Conservation (phyloP, 768 basidiomycete genomes). For the Tylopilus cervinicoccineus region DNA sequence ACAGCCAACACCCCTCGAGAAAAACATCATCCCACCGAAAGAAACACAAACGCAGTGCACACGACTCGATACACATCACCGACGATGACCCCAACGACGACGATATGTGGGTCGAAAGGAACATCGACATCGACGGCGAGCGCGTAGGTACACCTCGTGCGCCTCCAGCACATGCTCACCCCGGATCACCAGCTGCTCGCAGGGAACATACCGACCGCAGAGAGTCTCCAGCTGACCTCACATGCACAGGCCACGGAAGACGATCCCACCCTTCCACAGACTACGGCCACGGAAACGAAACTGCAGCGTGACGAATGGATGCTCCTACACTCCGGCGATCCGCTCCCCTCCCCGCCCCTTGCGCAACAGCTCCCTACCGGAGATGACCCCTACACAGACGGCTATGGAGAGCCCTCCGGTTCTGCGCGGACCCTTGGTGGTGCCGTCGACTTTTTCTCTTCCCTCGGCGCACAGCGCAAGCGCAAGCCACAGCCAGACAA, state of each 20-base stretch:
- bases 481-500: constrained; percentile 56
- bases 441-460: constrained; percentile 86
- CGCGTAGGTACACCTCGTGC: constrained; percentile 43
- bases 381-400: constrained; percentile 60
- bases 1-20: constrained; percentile 46
- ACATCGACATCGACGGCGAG: constrained; percentile 74
- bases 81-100: constrained; percentile 76
- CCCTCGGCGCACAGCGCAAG: constrained; percentile 76
- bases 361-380: constrained; percentile 24
- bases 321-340: constrained; percentile 43
- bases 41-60: constrained; percentile 32
- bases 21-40: constrained; percentile 48
- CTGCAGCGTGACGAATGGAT: constrained; percentile 88
- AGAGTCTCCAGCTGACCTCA: constrained; percentile 66
- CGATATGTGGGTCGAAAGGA: constrained; percentile 87
- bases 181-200: constrained; percentile 48
- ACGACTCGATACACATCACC: constrained; percentile 38
- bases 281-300: constrained; percentile 42
- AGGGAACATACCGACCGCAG: constrained; percentile 72
- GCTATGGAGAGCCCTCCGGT: constrained; percentile 51
- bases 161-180: constrained; percentile 4
- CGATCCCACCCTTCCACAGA: constrained; percentile 46
- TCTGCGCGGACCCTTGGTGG: constrained; percentile 48
- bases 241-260: constrained; percentile 45
- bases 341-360: constrained; percentile 28